phyloP scores from a whole-genome alignment of 1,139 yeast genomes.

The Nadsonia starkeyi-henricii region DNA sequence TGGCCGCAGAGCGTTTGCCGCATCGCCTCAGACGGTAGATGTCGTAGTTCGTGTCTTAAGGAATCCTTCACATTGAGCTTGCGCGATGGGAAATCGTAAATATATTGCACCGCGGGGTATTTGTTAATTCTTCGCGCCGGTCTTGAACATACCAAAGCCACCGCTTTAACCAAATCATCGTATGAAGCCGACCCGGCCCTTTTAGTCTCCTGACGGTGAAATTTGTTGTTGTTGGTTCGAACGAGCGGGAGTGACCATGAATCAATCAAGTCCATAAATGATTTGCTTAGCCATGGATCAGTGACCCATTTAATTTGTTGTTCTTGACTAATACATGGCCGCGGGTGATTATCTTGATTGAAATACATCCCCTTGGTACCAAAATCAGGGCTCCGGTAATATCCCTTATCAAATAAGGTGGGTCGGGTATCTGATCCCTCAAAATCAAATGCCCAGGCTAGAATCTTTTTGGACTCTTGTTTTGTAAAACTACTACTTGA shows the following conservation, averaged over 20 bases:
- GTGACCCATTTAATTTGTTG: no score
- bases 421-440: not conserved
- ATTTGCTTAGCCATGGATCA: no score
- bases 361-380: not conserved
- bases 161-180: slow-evolving; percentile 4
- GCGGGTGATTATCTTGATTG: not conserved
- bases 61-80: no score
- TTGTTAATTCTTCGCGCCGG: slow-evolving; percentile 7
- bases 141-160: slow-evolving; percentile 3
- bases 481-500: no score
- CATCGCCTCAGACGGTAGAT: no score
- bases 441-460: no score
- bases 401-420: not conserved
- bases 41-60: no score
- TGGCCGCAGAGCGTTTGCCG: no score
- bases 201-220: slow-evolving; percentile 2
- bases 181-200: not conserved
- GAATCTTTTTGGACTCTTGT: no score
- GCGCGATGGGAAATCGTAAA: not conserved
- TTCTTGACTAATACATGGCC: no score
- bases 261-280: not conserved
- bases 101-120: slow-evolving; percentile 3
- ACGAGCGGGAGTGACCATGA: not conserved
- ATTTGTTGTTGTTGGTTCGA: not conserved
- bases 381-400: not conserved